Base-by-base conservation (phyloP, 2,329 filamentous ascomycete genomes). In the Annulohypoxylon truncatum region DNA sequence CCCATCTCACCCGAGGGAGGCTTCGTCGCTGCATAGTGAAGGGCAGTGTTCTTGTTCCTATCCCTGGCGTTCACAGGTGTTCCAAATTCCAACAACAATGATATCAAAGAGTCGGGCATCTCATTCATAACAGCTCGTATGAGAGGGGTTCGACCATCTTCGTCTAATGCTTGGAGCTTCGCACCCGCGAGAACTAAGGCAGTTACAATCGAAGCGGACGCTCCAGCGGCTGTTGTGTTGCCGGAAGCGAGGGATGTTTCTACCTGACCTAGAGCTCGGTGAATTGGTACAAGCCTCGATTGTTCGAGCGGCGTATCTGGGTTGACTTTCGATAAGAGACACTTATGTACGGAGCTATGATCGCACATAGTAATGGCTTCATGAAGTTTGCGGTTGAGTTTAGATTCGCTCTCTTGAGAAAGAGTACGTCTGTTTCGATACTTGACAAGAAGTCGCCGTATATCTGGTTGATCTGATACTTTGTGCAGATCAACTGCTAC, bases 41-140 rank as follows among this genome's bases (percentile, higher is more conserved):
- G 67, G 40, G 72, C 67, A 12, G 70, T 71, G 28, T 71, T 72
- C 33, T 29, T 62, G 28, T 71, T 46, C 15, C 64, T 66, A 46
- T 73, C 72, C 9, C 51, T 68, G 5, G 61, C 64, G 20, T 72
- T 68, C 13, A 64, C 63, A 10, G 46, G 38, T 28, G 66, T 64
- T n/a, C 68, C 68, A n/a, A 58, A 69, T 28, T 72, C 71, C 42
- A 73, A 35, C 70, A 73, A 68, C 28, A 73, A 50, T 4, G 66
- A 53, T 44, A 71, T 60, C 12, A 73, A 35, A 15, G 60, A 64
- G 54, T 71, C 66, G 10, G 65, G 55, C 71, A 73, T 71, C 44
- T 72, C 72, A 61, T 68, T 71, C 44, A 67, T 66, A 4, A 60
- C 66, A 1, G 67, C 71, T 12, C 72, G 62, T 26, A 72, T 55